Base-by-base conservation (phyloP, 306 rosid species). In the Quercus glauca region DNA sequence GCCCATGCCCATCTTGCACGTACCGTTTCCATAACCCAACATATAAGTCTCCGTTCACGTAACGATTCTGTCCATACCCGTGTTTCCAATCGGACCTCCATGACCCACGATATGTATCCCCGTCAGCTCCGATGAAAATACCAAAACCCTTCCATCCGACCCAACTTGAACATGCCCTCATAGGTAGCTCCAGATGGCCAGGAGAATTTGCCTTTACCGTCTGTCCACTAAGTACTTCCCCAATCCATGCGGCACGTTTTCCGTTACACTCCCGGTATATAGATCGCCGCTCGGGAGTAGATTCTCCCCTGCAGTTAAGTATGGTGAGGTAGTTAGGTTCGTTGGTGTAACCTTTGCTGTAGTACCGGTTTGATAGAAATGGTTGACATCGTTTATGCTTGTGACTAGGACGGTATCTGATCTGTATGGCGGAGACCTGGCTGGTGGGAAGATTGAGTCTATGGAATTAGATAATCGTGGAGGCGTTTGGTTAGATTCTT, bases 151-250 rank as follows among this genome's bases (percentile, higher is more conserved):
- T 85, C 78, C 73, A 80, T 87, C 3, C 49, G 23, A 3, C 87
- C 91, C 13, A 51, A 60, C 15, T 70, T 77, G 71, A 87, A 87
- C n/a, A 85, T 85, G 1, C 91, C 89, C 37, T 87, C 87, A 71
- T 80, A 87, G 70, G 87, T 83, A 0, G 85, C 87, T 5, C 91
- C 87, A 2, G 85, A 87, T 1, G 91, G 91, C 25, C 25, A 23
- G 1, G 25, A 23, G 25, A 23, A 23, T 23, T 23, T 23, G 25
- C 86, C 91, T 20, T 73, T 85, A 1, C 89, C 87, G 31, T 88
- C 87, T 0, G 82, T 78, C 91, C 84, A 85, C 1, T n/a, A 85
- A 76, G 41, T 88, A 88, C 33, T 80, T 85, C 3, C 91, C 89
- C 0, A 9, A 14, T n/a, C 87, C 87, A 78, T 85, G 86, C 1